A percentile compares a stretch with the other conserved stretches of the same genome.
phyloP scores from a whole-genome alignment of 495 filamentous ascomycete genomes.

The Hypoxylon crocopeplum region DNA sequence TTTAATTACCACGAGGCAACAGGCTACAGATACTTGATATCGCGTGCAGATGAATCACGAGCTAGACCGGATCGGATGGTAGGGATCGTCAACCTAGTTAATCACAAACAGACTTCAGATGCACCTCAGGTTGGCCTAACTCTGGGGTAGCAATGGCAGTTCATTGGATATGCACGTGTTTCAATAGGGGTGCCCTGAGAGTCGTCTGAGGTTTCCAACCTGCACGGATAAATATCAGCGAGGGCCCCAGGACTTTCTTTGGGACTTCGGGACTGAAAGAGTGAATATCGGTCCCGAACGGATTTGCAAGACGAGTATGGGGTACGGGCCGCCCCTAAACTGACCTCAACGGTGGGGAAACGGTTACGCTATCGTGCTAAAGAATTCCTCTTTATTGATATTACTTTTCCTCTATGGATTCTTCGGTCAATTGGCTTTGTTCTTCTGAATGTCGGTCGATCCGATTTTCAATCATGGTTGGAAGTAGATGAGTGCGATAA shows the following conservation, averaged over 20 bases:
- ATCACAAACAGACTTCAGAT: constrained; percentile 2
- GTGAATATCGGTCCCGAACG: constrained; percentile 3
- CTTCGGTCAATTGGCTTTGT: no score
- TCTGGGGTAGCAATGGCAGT: background rate
- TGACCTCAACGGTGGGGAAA: background rate
- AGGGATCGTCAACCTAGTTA: constrained; percentile 12
- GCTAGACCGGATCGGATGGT: constrained; percentile 1
- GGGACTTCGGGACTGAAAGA: constrained; percentile 11
- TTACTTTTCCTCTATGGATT: no score
- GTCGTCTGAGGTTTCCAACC: background rate
- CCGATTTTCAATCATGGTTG: no score
- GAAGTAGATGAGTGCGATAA: no score
- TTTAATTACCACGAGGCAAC: no score
- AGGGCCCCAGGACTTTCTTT: no score
- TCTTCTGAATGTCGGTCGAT: no score
- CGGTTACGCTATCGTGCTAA: no score
- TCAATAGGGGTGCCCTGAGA: background rate
- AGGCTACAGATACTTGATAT: background rate
- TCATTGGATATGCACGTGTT: constrained; percentile 15
- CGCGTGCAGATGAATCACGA: background rate
- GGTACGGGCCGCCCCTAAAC: background rate
- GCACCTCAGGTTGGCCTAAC: background rate
- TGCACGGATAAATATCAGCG: background rate
- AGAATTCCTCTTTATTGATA: no score
- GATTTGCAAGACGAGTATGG: background rate